Evolutionary conservation across 1,284 basidiomycete genomes (phyloP).

Genomic region (Rhodotorula glutinis): DNA sequence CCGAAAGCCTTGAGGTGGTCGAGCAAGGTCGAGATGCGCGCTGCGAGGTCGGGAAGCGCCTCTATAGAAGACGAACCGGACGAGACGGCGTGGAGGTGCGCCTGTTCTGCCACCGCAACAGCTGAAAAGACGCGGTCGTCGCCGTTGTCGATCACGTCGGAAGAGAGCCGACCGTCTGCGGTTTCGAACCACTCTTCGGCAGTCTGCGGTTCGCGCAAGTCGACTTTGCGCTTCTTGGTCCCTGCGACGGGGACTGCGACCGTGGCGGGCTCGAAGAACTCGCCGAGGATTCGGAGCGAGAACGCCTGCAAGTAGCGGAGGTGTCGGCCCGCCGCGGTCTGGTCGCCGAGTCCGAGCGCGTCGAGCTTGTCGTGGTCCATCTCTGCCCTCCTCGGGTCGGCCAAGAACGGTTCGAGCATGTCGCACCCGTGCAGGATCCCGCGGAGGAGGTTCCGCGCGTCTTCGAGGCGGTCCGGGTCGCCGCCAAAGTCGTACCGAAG

Average conservation of each 20-base stretch:
- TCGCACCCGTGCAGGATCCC: conserved; percentile 39
- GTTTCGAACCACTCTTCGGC: conserved; percentile 28
- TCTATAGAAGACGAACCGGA: not conserved
- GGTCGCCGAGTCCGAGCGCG: conserved; percentile 25
- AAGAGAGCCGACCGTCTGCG: conserved; percentile 1
- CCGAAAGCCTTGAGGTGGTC: not conserved
- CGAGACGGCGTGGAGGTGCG: too few species aligned
- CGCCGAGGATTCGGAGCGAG: conserved; percentile 25
- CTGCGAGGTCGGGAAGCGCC: not conserved
- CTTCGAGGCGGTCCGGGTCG: conserved; percentile 20
- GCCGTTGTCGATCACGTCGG: not conserved
- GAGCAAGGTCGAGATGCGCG: not conserved
- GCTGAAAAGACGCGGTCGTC: not conserved
- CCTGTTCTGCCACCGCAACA: too few species aligned
- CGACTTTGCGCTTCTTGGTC: conserved; percentile 36
- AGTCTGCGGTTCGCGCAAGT: conserved; percentile 28
- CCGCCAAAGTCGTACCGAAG: conserved; percentile 2
- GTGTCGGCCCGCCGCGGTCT: not conserved
- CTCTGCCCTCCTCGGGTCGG: not conserved
- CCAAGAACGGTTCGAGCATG: conserved; percentile 11
- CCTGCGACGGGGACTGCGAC: conserved; percentile 1
- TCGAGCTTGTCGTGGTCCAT: conserved; percentile 22
- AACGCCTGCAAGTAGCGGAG: conserved; percentile 28
- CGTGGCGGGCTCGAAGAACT: conserved; percentile 14
- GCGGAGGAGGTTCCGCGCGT: conserved; percentile 26